Base-by-base conservation (phyloP, 352 stramenopile genomes). In the Pythium aristosporum region DNA sequence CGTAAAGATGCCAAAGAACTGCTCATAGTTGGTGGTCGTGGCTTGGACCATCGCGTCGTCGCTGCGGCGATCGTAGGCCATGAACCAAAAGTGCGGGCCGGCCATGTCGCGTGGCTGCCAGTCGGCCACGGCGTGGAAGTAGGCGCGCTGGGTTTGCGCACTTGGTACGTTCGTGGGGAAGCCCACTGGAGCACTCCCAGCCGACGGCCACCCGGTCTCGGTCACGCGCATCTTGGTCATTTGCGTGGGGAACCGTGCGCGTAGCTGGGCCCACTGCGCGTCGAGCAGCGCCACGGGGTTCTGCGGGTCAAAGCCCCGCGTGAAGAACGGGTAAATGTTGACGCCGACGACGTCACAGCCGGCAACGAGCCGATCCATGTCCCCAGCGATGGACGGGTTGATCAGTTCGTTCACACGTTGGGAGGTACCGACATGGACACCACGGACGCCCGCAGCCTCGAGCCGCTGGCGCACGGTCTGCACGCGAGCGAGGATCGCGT, bases 1-100 rank as follows among this genome's bases (percentile, higher is more conserved):
- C 53, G 72, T 83, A 63, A 77, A 85, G 36, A 87, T 70, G 36
- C 80, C 80, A 64, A 89, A 89, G 61, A 83, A 72, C 50, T 66
- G 68, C 57, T 89, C 80, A 11, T 76, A 72, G 47, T 84, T 72
- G 25, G 25, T 30, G 51, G 76, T 72, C 3, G 25, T 30, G 51
- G 76, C 72, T 1, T 53, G 75, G 21, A 69, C 69, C 47, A 55
- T 56, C 12, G 37, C 21, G 44, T 87, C 80, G 63, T 85, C 77
- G 13, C 68, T 67, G 34, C 72, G 74, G 39, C 77, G 75, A 49
- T 89, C 77, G 51, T 87, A 89, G 28, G 79, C 62, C 48, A 75
- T 70, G 63, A 86, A 87, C 76, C 77, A 87, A 63, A 89, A 89
- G 58, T 78, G 32, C 52, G 59, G n/a, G 11, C 56, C 44, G 48